These are phyloP conservation scores for Gossypium arboreum DNA, from an alignment of 345 rosid genomes.

Conservation along the genomic window DNA sequence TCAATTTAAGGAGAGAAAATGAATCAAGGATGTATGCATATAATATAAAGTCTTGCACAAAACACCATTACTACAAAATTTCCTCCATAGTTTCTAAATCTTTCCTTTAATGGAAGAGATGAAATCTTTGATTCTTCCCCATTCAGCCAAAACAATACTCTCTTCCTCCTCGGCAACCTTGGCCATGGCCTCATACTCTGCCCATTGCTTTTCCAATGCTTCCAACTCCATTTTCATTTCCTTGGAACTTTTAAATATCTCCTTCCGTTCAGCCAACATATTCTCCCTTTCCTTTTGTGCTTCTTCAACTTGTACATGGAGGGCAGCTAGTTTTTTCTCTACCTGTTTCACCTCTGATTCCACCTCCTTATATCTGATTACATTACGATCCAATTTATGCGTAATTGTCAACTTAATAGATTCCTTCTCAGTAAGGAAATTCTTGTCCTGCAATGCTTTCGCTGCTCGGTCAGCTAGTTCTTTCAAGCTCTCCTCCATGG, in stretches of 20 bases:
- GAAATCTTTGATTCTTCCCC: neutral
- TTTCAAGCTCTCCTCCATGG: neutral
- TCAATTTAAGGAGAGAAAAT: too few species aligned
- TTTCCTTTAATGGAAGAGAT: neutral
- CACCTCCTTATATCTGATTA: neutral
- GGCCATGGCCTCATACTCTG: neutral
- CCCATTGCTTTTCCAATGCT: neutral
- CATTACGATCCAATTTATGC: neutral
- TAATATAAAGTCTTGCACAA: too few species aligned
- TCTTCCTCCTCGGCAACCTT: constrained; percentile 1
- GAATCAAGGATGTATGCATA: too few species aligned
- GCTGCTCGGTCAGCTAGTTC: neutral
- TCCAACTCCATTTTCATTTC: neutral
- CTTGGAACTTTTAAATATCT: neutral
- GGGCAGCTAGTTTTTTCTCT: neutral
- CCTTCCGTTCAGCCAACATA: neutral
- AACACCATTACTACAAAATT: too few species aligned
- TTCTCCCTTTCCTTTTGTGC: neutral
- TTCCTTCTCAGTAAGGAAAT: neutral
- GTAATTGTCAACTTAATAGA: neutral
- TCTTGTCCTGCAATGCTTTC: neutral
- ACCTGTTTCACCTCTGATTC: neutral
- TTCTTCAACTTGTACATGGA: too few species aligned
- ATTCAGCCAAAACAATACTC: neutral
- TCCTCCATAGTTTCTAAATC: neutral